Conservation (phyloP, 306 rosid species). For the Oxytropis ochrocephala region DNA sequence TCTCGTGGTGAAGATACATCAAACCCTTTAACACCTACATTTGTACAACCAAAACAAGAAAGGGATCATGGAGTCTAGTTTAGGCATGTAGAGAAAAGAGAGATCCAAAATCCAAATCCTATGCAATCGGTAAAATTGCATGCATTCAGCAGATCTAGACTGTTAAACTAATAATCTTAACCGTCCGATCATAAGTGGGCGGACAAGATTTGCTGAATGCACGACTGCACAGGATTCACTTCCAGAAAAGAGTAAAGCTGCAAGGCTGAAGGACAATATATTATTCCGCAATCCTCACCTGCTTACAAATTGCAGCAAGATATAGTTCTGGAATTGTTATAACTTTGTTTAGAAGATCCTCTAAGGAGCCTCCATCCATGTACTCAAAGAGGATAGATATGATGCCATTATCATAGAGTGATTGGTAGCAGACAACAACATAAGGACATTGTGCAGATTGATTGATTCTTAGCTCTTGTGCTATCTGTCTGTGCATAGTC, state of each 20-base stretch:
- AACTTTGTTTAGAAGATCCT: slow-evolving; percentile 72
- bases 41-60: slow-evolving; percentile 9
- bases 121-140: too few species aligned
- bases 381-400: slow-evolving; percentile 92
- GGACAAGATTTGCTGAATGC: too few species aligned
- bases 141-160: too few species aligned
- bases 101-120: too few species aligned
- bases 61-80: background rate
- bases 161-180: too few species aligned
- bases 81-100: background rate
- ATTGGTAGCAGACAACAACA: slow-evolving; percentile 75
- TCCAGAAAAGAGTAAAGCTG: background rate
- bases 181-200: too few species aligned
- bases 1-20: slow-evolving; percentile 84
- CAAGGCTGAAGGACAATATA: background rate
- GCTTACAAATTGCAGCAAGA: slow-evolving; percentile 81
- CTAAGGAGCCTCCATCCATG: slow-evolving; percentile 98
- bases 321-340: slow-evolving; percentile 64
- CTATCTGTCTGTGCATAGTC: slow-evolving; percentile 57
- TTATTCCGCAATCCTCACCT: slow-evolving; percentile 39
- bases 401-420: slow-evolving; percentile 70
- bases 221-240: too few species aligned
- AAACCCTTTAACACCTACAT: slow-evolving; percentile 81
- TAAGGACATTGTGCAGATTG: slow-evolving; percentile 82
- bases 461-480: slow-evolving; percentile 76